phyloP scores from a whole-genome alignment of 2,329 filamentous ascomycete genomes.

The Penicillium sp. region DNA sequence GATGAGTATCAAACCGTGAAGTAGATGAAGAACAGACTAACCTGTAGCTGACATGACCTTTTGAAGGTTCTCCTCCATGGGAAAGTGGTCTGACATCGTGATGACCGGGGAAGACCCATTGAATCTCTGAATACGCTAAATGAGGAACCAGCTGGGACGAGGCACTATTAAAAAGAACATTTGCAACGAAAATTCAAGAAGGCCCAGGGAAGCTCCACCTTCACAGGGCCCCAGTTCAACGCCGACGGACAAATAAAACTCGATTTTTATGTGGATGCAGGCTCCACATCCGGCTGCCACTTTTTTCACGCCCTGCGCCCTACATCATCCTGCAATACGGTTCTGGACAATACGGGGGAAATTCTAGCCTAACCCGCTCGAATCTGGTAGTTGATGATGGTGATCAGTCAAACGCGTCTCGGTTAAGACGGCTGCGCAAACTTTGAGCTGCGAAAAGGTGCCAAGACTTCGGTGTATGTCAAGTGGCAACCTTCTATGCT shows the following conservation, averaged over 20 bases:
- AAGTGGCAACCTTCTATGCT: constrained; percentile 11
- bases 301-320: constrained; percentile 15
- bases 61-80: constrained; percentile 17
- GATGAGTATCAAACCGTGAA: not conserved
- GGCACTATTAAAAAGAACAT: constrained; percentile 12
- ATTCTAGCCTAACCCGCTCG: constrained; percentile 6
- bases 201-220: constrained; percentile 6
- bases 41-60: constrained; percentile 20
- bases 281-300: constrained; percentile 15
- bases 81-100: constrained; percentile 19
- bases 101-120: not conserved
- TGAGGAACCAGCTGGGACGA: constrained; percentile 12
- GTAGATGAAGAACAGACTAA: constrained; percentile 3
- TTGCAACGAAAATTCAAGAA: constrained; percentile 6
- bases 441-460: constrained; percentile 8
- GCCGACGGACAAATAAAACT: constrained; percentile 15
- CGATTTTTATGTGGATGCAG: constrained; percentile 10
- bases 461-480: constrained; percentile 10
- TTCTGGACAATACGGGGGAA: constrained; percentile 11
- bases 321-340: constrained; percentile 4
- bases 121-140: constrained; percentile 1
- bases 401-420: constrained; percentile 17
- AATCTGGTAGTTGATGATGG: constrained; percentile 15
- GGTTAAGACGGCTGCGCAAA: constrained; percentile 24
- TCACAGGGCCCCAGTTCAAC: constrained; percentile 9